Conservation (phyloP, 768 basidiomycete species). For the Leccinum ochraceum region DNA sequence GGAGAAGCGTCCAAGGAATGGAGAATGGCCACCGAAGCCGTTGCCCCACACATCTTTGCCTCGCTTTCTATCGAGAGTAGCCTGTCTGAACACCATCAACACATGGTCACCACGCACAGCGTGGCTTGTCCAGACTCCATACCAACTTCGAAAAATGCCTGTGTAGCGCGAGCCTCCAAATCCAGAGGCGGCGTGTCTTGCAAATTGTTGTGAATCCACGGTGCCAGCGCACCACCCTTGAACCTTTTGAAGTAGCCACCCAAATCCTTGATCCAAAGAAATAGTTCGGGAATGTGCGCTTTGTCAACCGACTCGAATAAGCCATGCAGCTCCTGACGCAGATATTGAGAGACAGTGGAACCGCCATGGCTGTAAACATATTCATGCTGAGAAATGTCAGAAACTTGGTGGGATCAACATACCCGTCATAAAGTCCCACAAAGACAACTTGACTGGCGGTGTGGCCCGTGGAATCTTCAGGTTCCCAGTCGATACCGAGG, state of each 20-base stretch:
- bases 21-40: constrained; percentile 88
- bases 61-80: constrained; percentile 66
- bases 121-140: constrained; percentile 21
- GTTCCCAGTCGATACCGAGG: constrained; percentile 73
- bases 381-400: neutral
- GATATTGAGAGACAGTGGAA: constrained; percentile 61
- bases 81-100: constrained; percentile 51
- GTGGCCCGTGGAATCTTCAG: constrained; percentile 49
- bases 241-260: constrained; percentile 94
- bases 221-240: constrained; percentile 72
- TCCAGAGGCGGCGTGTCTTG: constrained; percentile 49
- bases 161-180: constrained; percentile 81
- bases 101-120: constrained; percentile 4
- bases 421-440: constrained; percentile 94
- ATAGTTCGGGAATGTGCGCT: constrained; percentile 70
- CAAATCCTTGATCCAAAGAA: constrained; percentile 71
- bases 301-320: constrained; percentile 80
- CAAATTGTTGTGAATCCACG: constrained; percentile 54
- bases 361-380: constrained; percentile 79
- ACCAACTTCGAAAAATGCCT: constrained; percentile 83
- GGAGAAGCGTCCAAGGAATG: constrained; percentile 86
- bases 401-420: constrained; percentile 17
- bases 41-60: constrained; percentile 81
- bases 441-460: constrained; percentile 78
- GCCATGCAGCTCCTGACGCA: constrained; percentile 83